Percentiles rank a stretch among this genome's conserved stretches.
These are phyloP conservation scores for Coffea humblotiana DNA, from an alignment of 305 asterid species.

Conservation along the genomic window DNA sequence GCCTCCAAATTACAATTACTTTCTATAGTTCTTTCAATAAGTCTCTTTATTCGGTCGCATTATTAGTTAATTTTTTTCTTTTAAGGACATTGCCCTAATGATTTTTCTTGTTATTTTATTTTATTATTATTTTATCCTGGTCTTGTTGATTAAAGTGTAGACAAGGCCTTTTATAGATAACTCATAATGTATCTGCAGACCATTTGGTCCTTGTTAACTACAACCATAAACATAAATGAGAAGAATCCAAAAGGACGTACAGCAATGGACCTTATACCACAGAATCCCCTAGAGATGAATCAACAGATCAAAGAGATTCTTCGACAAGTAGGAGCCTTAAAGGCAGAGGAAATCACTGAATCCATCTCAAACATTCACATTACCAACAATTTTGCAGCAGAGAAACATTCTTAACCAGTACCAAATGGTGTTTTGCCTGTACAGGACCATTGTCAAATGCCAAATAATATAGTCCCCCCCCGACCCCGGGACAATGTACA, in stretches of 20 bases:
- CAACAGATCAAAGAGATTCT: conserved; percentile 28
- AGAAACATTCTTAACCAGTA: not conserved
- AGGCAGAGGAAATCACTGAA: not conserved
- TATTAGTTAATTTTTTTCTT: too few species aligned
- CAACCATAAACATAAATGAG: conserved; percentile 21
- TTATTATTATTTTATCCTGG: not conserved
- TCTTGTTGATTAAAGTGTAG: not conserved
- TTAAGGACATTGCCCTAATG: too few species aligned
- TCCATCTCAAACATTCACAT: not conserved
- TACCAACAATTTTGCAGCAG: not conserved
- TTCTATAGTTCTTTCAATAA: too few species aligned
- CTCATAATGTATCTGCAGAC: not conserved
- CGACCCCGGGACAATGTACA: too few species aligned
- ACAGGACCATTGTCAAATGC: not conserved
- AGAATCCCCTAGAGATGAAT: conserved; percentile 17
- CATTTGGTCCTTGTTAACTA: not conserved
- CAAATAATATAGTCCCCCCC: not conserved
- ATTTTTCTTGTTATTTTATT: too few species aligned
- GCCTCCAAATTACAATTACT: too few species aligned
- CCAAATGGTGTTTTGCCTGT: not conserved
- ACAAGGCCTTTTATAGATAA: not conserved
- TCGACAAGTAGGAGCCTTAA: conserved; percentile 15
- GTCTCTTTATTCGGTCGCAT: too few species aligned
- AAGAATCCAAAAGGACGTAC: conserved; percentile 29
- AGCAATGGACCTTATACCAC: conserved; percentile 26